phyloP scores from a whole-genome alignment of 108 stramenopile species.

The Stephanodiscus triporus region DNA sequence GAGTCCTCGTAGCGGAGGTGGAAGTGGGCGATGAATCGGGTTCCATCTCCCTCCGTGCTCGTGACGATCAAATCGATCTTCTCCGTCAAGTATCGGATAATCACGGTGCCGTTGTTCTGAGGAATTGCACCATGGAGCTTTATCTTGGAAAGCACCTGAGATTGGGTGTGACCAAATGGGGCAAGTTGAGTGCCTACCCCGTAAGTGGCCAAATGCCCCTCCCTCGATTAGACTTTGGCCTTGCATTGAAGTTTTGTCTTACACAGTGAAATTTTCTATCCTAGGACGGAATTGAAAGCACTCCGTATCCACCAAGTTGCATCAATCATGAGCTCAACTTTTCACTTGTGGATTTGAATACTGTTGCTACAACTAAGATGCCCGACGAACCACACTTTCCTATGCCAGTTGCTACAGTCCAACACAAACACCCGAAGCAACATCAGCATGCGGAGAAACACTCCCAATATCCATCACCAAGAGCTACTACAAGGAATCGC shows the following conservation, averaged over 20 bases:
- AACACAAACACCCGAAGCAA: constrained; percentile 14
- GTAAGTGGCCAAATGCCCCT: constrained; percentile 16
- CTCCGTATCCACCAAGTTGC: constrained; percentile 70
- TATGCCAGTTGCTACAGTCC: constrained; percentile 15
- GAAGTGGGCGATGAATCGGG: constrained; percentile 85
- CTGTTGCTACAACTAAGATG: constrained; percentile 62
- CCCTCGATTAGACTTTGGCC: neutral
- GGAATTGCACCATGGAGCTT: constrained; percentile 83
- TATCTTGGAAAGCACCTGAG: constrained; percentile 79
- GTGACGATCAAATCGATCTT: constrained; percentile 86
- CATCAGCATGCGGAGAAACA: constrained; percentile 2
- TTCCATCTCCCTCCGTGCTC: constrained; percentile 72
- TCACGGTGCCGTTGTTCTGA: constrained; percentile 71
- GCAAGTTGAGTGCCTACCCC: constrained; percentile 74
- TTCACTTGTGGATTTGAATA: constrained; percentile 69
- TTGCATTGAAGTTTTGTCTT: neutral
- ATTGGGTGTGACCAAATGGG: constrained; percentile 88
- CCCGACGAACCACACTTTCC: constrained; percentile 11
- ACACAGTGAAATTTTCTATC: neutral
- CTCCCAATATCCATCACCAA: constrained; percentile 10
- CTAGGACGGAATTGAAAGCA: constrained; percentile 77
- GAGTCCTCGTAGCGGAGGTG: constrained; percentile 83
- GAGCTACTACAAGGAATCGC: constrained; percentile 5
- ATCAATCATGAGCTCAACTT: constrained; percentile 77
- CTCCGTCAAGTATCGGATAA: constrained; percentile 58